Percentiles rank a stretch among this genome's conserved stretches.
These are phyloP conservation scores for Fagus sylvatica DNA, from an alignment of 306 rosid genomes.

Conservation along the genomic window DNA sequence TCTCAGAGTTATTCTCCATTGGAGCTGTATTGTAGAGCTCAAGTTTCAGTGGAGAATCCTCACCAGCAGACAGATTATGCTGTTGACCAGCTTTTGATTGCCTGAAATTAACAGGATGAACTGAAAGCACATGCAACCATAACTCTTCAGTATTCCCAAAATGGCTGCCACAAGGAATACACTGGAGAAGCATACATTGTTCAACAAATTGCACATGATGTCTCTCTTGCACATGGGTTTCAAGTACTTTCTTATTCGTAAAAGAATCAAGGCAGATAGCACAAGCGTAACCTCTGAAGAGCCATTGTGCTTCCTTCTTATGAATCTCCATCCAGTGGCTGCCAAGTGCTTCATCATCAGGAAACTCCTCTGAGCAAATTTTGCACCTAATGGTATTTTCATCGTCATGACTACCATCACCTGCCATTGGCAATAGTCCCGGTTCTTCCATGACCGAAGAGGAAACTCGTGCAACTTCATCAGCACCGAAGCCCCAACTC, in stretches of 20 bases:
- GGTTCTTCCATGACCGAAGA: slow-evolving; percentile 52
- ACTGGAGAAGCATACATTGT: slow-evolving; percentile 96
- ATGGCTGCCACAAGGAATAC: slow-evolving; percentile 94
- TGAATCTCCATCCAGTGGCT: slow-evolving; percentile 93
- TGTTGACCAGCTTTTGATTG: slow-evolving; percentile 55
- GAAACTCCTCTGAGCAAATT: slow-evolving; percentile 69
- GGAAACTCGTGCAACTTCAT: slow-evolving; percentile 41
- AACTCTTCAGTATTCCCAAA: slow-evolving; percentile 81
- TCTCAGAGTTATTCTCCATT: slow-evolving; percentile 57
- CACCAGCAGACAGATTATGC: slow-evolving; percentile 47
- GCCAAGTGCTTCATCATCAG: slow-evolving; percentile 76
- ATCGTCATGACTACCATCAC: slow-evolving; percentile 40
- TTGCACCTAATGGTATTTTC: slow-evolving; percentile 72
- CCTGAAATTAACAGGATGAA: slow-evolving; percentile 68
- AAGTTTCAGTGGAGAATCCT: slow-evolving; percentile 55
- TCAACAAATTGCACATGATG: slow-evolving; percentile 92
- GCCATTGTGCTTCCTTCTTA: slow-evolving; percentile 98
- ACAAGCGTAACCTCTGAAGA: slow-evolving; percentile 95
- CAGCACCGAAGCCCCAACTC: slow-evolving; percentile 78
- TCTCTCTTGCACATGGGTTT: slow-evolving; percentile 97
- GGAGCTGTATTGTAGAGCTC: slow-evolving; percentile 50
- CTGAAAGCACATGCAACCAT: slow-evolving; percentile 86
- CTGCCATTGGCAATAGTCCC: slow-evolving; percentile 46
- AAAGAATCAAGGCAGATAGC: slow-evolving; percentile 96
- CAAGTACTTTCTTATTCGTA: slow-evolving; percentile 82